Evolutionary conservation across 345 rosid genomes (phyloP), one percentile per base, ranked within the genome.

Genomic region (Populus ilicifolia): DNA sequence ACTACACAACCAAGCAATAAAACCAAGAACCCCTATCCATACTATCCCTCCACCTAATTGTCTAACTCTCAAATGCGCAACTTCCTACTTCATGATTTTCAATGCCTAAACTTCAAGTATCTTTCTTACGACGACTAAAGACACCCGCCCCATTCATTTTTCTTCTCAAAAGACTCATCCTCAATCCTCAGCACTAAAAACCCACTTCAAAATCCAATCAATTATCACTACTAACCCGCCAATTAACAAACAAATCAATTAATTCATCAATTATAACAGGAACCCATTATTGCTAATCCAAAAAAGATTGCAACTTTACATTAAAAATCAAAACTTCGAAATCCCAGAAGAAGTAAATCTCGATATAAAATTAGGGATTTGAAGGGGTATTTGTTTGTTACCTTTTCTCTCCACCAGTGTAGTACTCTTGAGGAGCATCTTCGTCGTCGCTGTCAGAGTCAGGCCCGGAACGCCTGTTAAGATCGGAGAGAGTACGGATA

Each of bases 341-440:
- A 7, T 17, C 23, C 1, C 29, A 64, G 29, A 29, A 18, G 36
- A 10, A 20, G 5, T 14, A 5, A 36, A n/a, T 20, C 17, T 21
- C 25, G 33, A 35, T 33, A 30, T 1, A 36, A 33, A 46, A 36
- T 3, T 1, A 1, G 75, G 61, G 36, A 21, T 0, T 14, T 35
- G 1, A 23, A 23, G 56, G 35, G 38, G 71, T 8, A 20, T 18
- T 30, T 30, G 11, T 41, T 39, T 69, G 52, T 16, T 21, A 94
- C 99, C 99, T 94, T 82, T 94, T 94, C 81, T 94, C 99, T 36
- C 98, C 98, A 14, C 98, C 98, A 67, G 97, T 91, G 85, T 90
- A 93, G 79, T 90, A 94, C 89, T 93, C 96, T 71, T 86, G 98
- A 61, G 98, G 98, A 16, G 81, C 86, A 67, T 91, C 64, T 13